A percentile compares a stretch with the other conserved stretches of the same genome.
Conservation (phyloP, 176 grass and related monocot genomes). For the Guadua angustifolia region DNA sequence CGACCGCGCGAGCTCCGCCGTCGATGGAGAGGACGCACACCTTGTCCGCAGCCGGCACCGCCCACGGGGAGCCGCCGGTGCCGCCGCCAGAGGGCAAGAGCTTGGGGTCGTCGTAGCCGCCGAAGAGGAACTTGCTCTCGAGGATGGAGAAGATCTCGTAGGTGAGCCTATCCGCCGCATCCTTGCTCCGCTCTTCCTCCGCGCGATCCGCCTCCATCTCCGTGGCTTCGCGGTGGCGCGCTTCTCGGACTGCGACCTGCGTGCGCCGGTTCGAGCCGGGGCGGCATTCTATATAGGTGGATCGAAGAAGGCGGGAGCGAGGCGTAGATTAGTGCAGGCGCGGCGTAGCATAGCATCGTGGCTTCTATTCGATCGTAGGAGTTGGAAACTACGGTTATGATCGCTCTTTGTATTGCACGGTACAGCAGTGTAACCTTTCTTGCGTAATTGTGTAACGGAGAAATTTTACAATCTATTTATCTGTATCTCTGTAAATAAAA, state of each 20-base stretch:
- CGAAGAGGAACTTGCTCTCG: constrained; percentile 94
- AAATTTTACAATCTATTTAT: too few relatives aligned
- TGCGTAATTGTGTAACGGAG: too few relatives aligned
- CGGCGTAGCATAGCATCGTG: too few relatives aligned
- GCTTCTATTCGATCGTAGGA: too few relatives aligned
- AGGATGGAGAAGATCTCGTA: constrained; percentile 99
- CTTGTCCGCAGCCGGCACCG: constrained; percentile 20
- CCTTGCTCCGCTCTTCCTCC: not conserved
- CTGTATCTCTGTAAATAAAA: too few relatives aligned
- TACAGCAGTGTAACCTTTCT: too few relatives aligned
- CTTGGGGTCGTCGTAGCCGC: constrained; percentile 79
- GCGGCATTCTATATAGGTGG: not conserved
- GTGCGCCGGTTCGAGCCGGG: not conserved
- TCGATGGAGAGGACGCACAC: constrained; percentile 90
- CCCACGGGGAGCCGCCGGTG: not conserved
- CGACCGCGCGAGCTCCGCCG: constrained; percentile 69
- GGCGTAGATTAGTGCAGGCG: not conserved
- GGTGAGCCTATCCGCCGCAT: constrained; percentile 68
- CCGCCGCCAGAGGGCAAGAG: constrained; percentile 39
- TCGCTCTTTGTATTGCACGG: too few relatives aligned
- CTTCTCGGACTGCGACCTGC: not conserved
- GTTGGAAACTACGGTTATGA: too few relatives aligned
- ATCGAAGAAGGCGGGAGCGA: not conserved
- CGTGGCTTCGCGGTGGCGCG: not conserved
- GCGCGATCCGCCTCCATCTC: constrained; percentile 10